Conservation (phyloP, 2,329 filamentous ascomycete species). For the Cladosporium cucumerinum region DNA sequence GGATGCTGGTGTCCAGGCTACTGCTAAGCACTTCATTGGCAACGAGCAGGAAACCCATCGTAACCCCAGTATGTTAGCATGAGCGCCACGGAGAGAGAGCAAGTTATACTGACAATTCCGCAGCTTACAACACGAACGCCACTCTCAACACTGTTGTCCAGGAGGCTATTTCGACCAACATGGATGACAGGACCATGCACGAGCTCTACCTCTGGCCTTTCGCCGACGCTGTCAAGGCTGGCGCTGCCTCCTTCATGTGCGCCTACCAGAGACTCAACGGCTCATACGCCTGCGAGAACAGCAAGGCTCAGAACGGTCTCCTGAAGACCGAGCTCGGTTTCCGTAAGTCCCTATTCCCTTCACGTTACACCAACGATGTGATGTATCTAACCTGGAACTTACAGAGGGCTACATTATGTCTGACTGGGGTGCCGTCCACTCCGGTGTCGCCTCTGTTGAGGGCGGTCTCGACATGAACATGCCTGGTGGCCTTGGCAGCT, state of each 20-base stretch:
- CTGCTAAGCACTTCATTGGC: slow-evolving; percentile 15
- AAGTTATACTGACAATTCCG: neutral
- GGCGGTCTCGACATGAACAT: slow-evolving; percentile 59
- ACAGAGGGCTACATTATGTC: slow-evolving; percentile 56
- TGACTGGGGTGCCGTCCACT: slow-evolving; percentile 63
- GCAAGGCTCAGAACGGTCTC: slow-evolving; percentile 63
- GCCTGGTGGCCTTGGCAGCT: slow-evolving; percentile 21
- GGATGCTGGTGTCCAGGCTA: slow-evolving; percentile 39
- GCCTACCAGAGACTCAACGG: slow-evolving; percentile 55
- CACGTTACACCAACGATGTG: neutral
- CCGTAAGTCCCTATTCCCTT: slow-evolving; percentile 37
- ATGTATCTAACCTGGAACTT: slow-evolving; percentile 40
- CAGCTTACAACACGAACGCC: slow-evolving; percentile 3
- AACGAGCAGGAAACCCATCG: slow-evolving; percentile 19
- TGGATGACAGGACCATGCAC: slow-evolving; percentile 27
- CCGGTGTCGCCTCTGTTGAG: slow-evolving; percentile 57
- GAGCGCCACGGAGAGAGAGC: neutral
- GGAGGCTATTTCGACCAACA: slow-evolving; percentile 36
- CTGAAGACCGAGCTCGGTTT: slow-evolving; percentile 71
- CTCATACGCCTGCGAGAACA: slow-evolving; percentile 60
- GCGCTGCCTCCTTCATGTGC: slow-evolving; percentile 32
- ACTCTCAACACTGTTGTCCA: slow-evolving; percentile 21
- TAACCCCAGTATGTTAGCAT: neutral
- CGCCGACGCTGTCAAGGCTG: slow-evolving; percentile 23
- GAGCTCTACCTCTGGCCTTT: slow-evolving; percentile 28